phyloP scores from a whole-genome alignment of 805 yeast species.

The Vanderwaltozyma yarrowii region DNA sequence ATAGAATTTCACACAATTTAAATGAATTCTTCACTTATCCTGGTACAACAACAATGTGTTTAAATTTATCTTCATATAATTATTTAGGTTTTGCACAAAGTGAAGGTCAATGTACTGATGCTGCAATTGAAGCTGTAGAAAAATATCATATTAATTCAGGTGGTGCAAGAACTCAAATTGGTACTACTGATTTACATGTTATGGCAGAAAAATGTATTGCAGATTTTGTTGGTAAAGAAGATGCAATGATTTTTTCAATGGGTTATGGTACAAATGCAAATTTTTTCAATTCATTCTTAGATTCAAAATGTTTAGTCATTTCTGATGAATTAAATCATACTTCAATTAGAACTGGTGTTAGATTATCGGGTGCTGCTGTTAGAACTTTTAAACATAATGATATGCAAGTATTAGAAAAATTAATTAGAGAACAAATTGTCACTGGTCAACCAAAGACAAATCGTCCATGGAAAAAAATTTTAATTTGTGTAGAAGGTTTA shows the following conservation, averaged over 20 bases:
- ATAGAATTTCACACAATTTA: conserved; percentile 60
- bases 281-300: conserved; percentile 72
- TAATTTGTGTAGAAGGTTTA: conserved; percentile 84
- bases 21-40: conserved; percentile 59
- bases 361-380: conserved; percentile 87
- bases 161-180: conserved; percentile 66
- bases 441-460: conserved; percentile 93
- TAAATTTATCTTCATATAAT: conserved; percentile 84
- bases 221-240: conserved; percentile 82
- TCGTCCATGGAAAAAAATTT: conserved; percentile 88
- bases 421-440: conserved; percentile 74
- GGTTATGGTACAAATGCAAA: conserved; percentile 95
- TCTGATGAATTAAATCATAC: conserved; percentile 95
- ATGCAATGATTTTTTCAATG: conserved; percentile 76
- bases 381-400: conserved; percentile 90
- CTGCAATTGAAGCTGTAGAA: conserved; percentile 52
- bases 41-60: conserved; percentile 66
- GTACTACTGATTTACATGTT: conserved; percentile 64
- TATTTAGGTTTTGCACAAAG: conserved; percentile 96
- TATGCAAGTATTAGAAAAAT: conserved; percentile 64
- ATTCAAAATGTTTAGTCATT: conserved; percentile 79
- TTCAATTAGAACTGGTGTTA: conserved; percentile 88
- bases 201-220: conserved; percentile 74
- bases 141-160: conserved; percentile 69
- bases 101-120: conserved; percentile 80